Evolutionary conservation across 371 early-diverging fungal species (phyloP), one percentile per base, ranked within the genome.

Genomic region (Mucor mucedo): DNA sequence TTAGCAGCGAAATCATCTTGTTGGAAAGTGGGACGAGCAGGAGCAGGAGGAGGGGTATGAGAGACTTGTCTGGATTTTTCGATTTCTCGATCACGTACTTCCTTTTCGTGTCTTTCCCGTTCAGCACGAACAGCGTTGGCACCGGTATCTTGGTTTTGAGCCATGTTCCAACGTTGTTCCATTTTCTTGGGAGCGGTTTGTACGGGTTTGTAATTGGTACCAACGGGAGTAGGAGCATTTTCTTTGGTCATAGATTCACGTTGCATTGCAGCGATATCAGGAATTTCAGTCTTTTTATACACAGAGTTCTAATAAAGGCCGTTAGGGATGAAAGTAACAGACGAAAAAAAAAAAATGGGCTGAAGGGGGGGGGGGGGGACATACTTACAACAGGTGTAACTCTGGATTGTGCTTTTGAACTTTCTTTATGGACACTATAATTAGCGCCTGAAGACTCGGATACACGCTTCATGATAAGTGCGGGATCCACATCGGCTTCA

Each of bases 391-490:
- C 85, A 40, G 85, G 86, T 14, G 69, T 73, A 1, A 78, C 71
- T 42, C 70, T 69, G 28, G 81, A 70, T 56, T 76, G 79, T 29
- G 74, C 65, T 60, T 73, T 68, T 4, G 75, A 65, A 11, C 76
- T 62, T 56, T 87, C 86, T 65, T 90, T 84, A 69, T 95, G 93
- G 58, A 89, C 77, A 57, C 93, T 91, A 72, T 96, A 96, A 65
- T 95, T 95, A 5, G 96, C 90, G 2, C 96, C 97, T 5, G 94
- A 89, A 38, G 91, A 88, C 64, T 93, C 91, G 33, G 84, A 70
- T 38, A 95, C 87, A 65, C 92, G 88, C 72, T 91, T 90, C 91
- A 95, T 91, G 64, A 96, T 95, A 60, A 87, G 82, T 1, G 74
- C 77, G 2, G 94, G 90, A 4, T 89, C 87, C n/a, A 95, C 90